Conservation (phyloP, 805 yeast species). For the Vanderwaltozyma verrucispora region DNA sequence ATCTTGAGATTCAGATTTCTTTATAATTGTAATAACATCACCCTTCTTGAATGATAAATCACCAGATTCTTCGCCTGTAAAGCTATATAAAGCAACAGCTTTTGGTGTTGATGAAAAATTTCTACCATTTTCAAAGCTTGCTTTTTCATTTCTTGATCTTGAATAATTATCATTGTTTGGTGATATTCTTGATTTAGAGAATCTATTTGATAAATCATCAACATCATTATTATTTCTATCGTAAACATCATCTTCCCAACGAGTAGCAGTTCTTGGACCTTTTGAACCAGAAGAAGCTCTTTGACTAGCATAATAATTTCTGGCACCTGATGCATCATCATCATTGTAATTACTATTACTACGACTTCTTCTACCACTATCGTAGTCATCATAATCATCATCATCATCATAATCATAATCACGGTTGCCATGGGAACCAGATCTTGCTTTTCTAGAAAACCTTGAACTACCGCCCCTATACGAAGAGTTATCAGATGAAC, state of each 20-base stretch:
- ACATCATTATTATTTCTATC: slow-evolving; percentile 48
- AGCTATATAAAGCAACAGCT: slow-evolving; percentile 83
- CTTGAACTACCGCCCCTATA: neutral
- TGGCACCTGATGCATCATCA: slow-evolving; percentile 31
- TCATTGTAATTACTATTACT: slow-evolving; percentile 4
- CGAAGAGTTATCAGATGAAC: slow-evolving; percentile 24
- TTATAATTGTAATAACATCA: slow-evolving; percentile 78
- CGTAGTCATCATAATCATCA: neutral
- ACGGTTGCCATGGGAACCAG: slow-evolving; percentile 8
- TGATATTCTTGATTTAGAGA: slow-evolving; percentile 28
- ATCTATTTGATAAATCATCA: slow-evolving; percentile 32
- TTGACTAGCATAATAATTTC: slow-evolving; percentile 30
- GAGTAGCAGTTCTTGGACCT: slow-evolving; percentile 26
- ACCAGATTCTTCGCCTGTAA: slow-evolving; percentile 87
- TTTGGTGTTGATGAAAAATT: slow-evolving; percentile 33
- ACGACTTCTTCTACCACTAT: neutral
- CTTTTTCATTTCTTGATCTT: neutral
- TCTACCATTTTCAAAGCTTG: neutral
- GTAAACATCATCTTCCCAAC: slow-evolving; percentile 86
- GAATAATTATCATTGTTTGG: slow-evolving; percentile 21
- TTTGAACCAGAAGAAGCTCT: slow-evolving; percentile 12
- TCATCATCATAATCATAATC: slow-evolving; percentile 8
- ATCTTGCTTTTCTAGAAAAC: slow-evolving; percentile 1
- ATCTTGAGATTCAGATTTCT: slow-evolving; percentile 78
- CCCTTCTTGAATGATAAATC: slow-evolving; percentile 92